These are phyloP conservation scores for Ganoderma lucidum DNA, from an alignment of 1,284 basidiomycete genomes.

Conservation along the genomic window DNA sequence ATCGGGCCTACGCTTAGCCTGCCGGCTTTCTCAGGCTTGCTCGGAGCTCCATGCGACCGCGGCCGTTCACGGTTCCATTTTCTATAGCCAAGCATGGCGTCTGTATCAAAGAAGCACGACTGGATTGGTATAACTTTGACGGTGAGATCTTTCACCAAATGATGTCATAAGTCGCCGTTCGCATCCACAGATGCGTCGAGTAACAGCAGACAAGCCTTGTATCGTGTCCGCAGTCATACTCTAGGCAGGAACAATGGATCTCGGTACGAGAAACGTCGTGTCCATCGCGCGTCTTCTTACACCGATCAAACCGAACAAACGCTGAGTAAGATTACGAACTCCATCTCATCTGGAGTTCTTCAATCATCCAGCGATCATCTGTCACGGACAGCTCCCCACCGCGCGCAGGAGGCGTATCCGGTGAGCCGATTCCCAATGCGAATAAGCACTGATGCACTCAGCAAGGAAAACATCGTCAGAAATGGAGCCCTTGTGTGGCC, in stretches of 20 bases:
- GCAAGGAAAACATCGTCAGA: neutral
- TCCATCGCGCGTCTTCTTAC: neutral
- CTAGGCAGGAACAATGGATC: neutral
- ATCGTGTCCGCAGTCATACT: neutral
- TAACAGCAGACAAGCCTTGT: neutral
- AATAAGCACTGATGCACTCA: neutral
- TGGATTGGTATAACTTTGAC: neutral
- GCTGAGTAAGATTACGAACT: neutral
- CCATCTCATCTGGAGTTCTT: neutral
- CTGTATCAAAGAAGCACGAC: neutral
- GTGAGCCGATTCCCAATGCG: neutral
- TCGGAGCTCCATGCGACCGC: too few species aligned
- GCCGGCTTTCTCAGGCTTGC: too few species aligned
- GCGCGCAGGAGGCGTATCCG: neutral
- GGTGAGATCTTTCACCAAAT: neutral
- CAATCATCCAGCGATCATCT: neutral
- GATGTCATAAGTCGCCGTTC: neutral
- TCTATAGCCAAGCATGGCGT: too few species aligned
- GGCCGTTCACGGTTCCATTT: too few species aligned
- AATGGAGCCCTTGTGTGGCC: neutral
- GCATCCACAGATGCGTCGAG: neutral
- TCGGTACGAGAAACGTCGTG: neutral
- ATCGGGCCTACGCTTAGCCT: too few species aligned
- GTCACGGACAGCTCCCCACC: neutral
- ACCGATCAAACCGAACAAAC: neutral